Percentiles rank a stretch among this genome's conserved stretches.
phyloP scores from a whole-genome alignment of 2,329 filamentous ascomycete genomes.

The Talaromyces pinophilus region DNA sequence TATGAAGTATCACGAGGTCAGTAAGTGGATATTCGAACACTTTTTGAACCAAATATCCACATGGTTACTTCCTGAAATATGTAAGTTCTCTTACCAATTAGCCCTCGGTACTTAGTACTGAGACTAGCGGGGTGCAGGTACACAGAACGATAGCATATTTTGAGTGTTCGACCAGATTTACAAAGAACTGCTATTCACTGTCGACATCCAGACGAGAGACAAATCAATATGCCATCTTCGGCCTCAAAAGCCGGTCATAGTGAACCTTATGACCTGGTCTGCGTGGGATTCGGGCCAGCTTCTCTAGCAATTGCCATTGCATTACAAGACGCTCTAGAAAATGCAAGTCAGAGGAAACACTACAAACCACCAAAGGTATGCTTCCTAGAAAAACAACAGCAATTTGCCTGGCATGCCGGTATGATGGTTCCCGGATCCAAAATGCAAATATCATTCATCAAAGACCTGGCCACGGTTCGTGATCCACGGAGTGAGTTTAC shows the following conservation, averaged over 20 bases:
- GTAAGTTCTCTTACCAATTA: not conserved
- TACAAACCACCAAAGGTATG: conserved; percentile 64
- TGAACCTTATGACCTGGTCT: conserved; percentile 77
- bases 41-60: too few relatives aligned
- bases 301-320: conserved; percentile 87
- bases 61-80: not conserved
- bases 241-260: not conserved
- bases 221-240: conserved; percentile 12
- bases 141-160: not conserved
- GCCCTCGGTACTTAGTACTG: not conserved
- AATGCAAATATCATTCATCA: conserved; percentile 98
- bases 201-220: not conserved
- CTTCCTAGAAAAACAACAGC: conserved; percentile 81
- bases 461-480: conserved; percentile 86
- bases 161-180: not conserved
- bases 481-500: conserved; percentile 90
- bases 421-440: conserved; percentile 92
- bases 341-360: conserved; percentile 34
- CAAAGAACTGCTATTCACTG: not conserved
- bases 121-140: conserved; percentile 7
- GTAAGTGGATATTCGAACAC: not conserved
- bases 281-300: conserved; percentile 89
- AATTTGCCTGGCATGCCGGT: conserved; percentile 90
- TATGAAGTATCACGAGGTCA: not conserved
- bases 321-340: conserved; percentile 72